Conservation (phyloP, 164 flowering plant genomes). For the Euptelea pleiosperma region DNA sequence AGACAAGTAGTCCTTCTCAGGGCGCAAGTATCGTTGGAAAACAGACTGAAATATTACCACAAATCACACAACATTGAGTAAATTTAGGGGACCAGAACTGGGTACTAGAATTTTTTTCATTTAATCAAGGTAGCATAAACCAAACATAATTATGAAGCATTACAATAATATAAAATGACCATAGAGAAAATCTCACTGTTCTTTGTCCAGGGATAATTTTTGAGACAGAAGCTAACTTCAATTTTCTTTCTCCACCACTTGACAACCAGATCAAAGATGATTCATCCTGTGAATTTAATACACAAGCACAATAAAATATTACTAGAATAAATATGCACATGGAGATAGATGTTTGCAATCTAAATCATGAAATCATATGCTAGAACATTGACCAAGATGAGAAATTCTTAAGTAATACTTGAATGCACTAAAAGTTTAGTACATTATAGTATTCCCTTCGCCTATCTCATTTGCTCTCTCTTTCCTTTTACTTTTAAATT, state of each 20-base stretch:
- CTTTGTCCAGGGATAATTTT: conserved; percentile 96
- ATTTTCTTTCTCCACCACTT: conserved; percentile 69
- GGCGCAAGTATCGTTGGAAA: conserved; percentile 76
- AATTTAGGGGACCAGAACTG: too few relatives aligned
- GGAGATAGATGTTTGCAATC: not conserved
- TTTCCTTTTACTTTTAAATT: too few relatives aligned
- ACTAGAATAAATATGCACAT: not conserved
- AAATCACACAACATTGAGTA: too few relatives aligned
- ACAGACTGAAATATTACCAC: conserved; percentile 53
- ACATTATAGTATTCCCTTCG: too few relatives aligned
- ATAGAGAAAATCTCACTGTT: conserved; percentile 61
- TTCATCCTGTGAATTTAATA: conserved; percentile 66
- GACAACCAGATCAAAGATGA: conserved; percentile 91
- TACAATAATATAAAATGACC: conserved; percentile 1
- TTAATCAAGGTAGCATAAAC: too few relatives aligned
- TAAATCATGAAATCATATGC: too few relatives aligned
- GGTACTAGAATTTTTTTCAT: too few relatives aligned
- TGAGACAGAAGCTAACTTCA: conserved; percentile 84
- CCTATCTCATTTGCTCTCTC: too few relatives aligned
- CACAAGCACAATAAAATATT: not conserved
- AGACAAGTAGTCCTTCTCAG: conserved; percentile 93
- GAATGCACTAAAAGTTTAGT: not conserved
- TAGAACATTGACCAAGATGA: too few relatives aligned
- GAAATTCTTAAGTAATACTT: not conserved
- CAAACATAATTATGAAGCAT: too few relatives aligned